Base-by-base conservation (phyloP, 768 basidiomycete genomes). In the Trametes sanguinea region DNA sequence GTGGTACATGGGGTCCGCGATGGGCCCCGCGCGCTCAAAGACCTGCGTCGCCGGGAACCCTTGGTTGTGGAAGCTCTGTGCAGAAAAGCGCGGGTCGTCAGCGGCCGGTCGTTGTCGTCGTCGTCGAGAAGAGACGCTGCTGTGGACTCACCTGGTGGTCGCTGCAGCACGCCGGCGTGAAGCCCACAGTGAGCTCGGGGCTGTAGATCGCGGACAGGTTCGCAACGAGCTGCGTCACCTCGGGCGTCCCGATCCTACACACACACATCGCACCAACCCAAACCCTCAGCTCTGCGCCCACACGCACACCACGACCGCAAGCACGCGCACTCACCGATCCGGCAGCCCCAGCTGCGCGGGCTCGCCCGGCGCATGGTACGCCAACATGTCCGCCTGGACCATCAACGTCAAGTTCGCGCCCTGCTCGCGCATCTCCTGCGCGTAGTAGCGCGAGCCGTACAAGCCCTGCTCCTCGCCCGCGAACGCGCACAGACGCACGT, bases 391-490 rank as follows among this genome's bases (percentile, higher is more conserved):
- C 0, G 91, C 91, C 73, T 96, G 95, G 51, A 95, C 80, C 84
- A 95, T 92, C 37, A 96, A 70, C 1, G 89, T 85, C 48, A 96
- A 76, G 65, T 92, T 88, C 29, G 85, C 86, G 59, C 83, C 77
- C 17, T 73, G 73, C 32, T 73, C 75, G 57, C 85, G 80, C 69
- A 95, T 70, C 68, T 87, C 71, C 92, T 92, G 77, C 13, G 94
- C 88, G 72, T 95, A 95, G 6, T 86, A 85, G 64, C 75, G 82
- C 22, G 89, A 92, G 32, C 95, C 95, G 13, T 85, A 72, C 14
- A 95, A 75, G 4, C 95, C 95, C 70, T 97, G 95, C 68, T 97
- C 95, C 71, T 97, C 95, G 5, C 94, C 95, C 1, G 93, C 89
- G 67, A 96, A 96, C 51, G 87, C 85, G 43, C 85, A 86, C 8